phyloP scores from a whole-genome alignment of 805 yeast species.

The Sugiyamaella mastotermitis region DNA sequence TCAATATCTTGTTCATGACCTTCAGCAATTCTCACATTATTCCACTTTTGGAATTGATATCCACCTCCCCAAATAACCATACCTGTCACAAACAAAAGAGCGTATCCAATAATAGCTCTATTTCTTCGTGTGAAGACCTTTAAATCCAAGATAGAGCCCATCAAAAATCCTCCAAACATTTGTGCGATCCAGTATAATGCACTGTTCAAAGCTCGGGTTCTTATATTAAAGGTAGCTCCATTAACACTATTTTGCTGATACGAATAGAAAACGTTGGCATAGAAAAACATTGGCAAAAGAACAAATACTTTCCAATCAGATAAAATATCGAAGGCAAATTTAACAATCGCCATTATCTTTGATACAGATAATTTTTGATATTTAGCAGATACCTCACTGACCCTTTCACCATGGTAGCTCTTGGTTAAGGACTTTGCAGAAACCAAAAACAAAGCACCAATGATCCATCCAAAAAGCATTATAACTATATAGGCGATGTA shows the following conservation, averaged over 20 bases:
- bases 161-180: conserved; percentile 48
- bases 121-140: conserved; percentile 34
- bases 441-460: conserved; percentile 23
- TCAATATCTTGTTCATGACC: conserved; percentile 33
- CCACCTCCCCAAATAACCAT: conserved; percentile 60
- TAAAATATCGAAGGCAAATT: conserved; percentile 8
- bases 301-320: conserved; percentile 16
- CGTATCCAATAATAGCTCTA: conserved; percentile 44
- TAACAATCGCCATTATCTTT: conserved; percentile 12
- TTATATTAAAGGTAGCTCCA: conserved; percentile 47
- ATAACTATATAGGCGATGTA: conserved; percentile 49
- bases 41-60: conserved; percentile 38
- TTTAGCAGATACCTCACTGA: conserved; percentile 7
- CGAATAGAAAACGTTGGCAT: conserved; percentile 61
- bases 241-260: conserved; percentile 57
- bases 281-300: conserved; percentile 54
- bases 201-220: conserved; percentile 56
- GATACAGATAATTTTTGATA: conserved; percentile 9
- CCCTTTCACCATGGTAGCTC: conserved; percentile 16
- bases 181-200: conserved; percentile 56
- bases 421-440: conserved; percentile 9
- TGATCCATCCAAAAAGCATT: conserved; percentile 42
- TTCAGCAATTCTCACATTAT: conserved; percentile 11
- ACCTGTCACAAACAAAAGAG: conserved; percentile 34
- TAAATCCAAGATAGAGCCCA: conserved; percentile 46